These are phyloP conservation scores for Hypoxylon sp. DNA, from an alignment of 2,329 filamentous ascomycete species.

Conservation along the genomic window DNA sequence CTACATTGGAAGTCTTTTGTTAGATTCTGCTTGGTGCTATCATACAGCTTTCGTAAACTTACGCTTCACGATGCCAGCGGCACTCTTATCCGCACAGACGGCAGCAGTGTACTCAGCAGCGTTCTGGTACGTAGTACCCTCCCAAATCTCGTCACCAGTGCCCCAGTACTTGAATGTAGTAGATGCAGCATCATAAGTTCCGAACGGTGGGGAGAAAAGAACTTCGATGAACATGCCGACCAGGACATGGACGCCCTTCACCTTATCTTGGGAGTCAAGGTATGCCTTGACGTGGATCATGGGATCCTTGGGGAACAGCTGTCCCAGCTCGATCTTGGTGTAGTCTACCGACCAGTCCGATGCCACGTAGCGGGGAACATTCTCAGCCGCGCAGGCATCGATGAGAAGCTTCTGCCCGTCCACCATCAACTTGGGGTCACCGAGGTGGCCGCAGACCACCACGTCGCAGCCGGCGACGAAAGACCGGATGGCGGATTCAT, in stretches of 20 bases:
- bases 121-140: conserved; percentile 50
- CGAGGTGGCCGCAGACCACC: conserved; percentile 53
- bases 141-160: conserved; percentile 48
- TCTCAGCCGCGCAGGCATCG: conserved; percentile 49
- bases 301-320: conserved; percentile 51
- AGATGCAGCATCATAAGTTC: conserved; percentile 35
- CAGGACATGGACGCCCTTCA: conserved; percentile 53
- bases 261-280: conserved; percentile 48
- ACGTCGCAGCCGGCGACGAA: conserved; percentile 48
- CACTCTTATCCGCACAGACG: conserved; percentile 32
- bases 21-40: too few species aligned
- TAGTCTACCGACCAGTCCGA: conserved; percentile 54
- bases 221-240: conserved; percentile 50
- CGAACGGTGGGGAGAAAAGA: conserved; percentile 42
- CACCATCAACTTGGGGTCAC: conserved; percentile 50
- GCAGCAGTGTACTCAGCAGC: conserved; percentile 50
- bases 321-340: conserved; percentile 49
- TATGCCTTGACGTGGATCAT: conserved; percentile 52
- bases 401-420: conserved; percentile 53
- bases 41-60: too few species aligned
- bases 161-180: conserved; percentile 48
- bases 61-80: conserved; percentile 18
- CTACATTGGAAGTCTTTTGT: too few species aligned
- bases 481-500: conserved; percentile 30
- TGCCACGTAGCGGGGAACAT: conserved; percentile 51